Base-by-base conservation (phyloP, 179 eudicot genomes). In the Drosera spatulata region DNA sequence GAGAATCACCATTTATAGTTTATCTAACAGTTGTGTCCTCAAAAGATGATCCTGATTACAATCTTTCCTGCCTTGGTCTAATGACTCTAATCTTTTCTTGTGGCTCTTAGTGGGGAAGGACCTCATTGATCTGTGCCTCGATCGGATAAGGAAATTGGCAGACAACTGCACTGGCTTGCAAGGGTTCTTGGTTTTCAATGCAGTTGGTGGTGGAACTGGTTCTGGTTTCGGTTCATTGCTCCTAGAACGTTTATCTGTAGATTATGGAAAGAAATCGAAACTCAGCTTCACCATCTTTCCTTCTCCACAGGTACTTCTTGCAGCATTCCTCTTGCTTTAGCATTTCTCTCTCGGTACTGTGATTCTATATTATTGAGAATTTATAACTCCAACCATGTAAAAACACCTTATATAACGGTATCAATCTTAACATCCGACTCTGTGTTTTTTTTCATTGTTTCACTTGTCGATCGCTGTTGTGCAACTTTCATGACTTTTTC, bases 171-270 rank as follows among this genome's bases (percentile, higher is more conserved):
- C 81, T 53, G 85, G 83, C 37, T 60, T n/a, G n/a, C n/a, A n/a
- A n/a, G n/a, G n/a, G n/a, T n/a, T n/a, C n/a, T n/a, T n/a, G n/a
- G n/a, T n/a, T n/a, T n/a, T n/a, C n/a, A n/a, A n/a, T n/a, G n/a
- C n/a, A n/a, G n/a, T n/a, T n/a, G n/a, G n/a, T n/a, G 87, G 87
- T 61, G 87, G 84, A 12, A 82, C 88, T 15, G 85, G 83, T 50
- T 83, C 85, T 75, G 88, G 88, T 37, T 76, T 83, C 53, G 88
- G 83, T 41, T 83, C 88, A 64, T 66, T 83, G 66, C 83, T 83
- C 61, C 66, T 83, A 6, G 88, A 80, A 66, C 84, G 88, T 64
- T 55, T 78, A 41, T 83, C 85, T 15, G n/a, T n/a, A n/a, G n/a
- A n/a, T n/a, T n/a, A n/a, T n/a, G n/a, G n/a, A n/a, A n/a, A n/a